These are phyloP conservation scores for Xylariaceae sp. DNA, from an alignment of 2,329 filamentous ascomycete genomes.

Conservation along the genomic window DNA sequence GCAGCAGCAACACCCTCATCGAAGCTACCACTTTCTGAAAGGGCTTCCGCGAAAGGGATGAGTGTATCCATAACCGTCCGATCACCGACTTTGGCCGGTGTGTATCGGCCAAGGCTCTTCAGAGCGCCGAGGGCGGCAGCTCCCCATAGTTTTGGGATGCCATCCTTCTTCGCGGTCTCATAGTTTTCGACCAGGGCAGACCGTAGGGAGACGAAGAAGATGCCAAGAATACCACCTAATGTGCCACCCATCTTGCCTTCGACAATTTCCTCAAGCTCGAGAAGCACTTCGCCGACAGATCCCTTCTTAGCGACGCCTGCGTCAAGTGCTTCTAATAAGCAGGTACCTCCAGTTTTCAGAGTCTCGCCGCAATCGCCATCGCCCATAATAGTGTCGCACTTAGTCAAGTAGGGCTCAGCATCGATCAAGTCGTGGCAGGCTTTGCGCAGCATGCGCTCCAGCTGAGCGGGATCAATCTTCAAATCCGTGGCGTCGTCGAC, in stretches of 20 bases:
- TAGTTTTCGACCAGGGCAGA: conserved; percentile 37
- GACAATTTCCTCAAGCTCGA: conserved; percentile 52
- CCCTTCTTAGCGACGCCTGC: conserved; percentile 37
- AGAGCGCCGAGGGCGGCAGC: conserved; percentile 42
- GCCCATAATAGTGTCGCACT: conserved; percentile 62
- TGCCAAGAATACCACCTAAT: conserved; percentile 32
- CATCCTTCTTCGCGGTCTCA: conserved; percentile 28
- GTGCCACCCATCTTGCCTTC: conserved; percentile 52
- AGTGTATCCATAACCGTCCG: conserved; percentile 58
- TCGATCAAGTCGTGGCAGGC: conserved; percentile 52
- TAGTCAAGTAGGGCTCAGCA: conserved; percentile 62
- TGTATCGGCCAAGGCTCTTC: conserved; percentile 48
- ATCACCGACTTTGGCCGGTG: conserved; percentile 54
- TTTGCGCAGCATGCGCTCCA: conserved; percentile 55
- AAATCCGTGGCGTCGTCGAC: conserved; percentile 42
- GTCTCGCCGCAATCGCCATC: conserved; percentile 67
- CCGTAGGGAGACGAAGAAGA: conserved; percentile 47
- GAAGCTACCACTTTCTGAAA: conserved; percentile 45
- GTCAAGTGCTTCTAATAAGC: conserved; percentile 48
- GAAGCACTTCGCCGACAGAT: conserved; percentile 47
- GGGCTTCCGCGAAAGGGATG: conserved; percentile 50
- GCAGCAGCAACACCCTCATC: conserved; percentile 58
- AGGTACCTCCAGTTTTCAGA: conserved; percentile 51
- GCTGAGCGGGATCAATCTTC: conserved; percentile 48
- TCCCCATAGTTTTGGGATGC: conserved; percentile 42